phyloP scores from a whole-genome alignment of 2,329 filamentous ascomycete species.

The Emergomyces pasteurianus region DNA sequence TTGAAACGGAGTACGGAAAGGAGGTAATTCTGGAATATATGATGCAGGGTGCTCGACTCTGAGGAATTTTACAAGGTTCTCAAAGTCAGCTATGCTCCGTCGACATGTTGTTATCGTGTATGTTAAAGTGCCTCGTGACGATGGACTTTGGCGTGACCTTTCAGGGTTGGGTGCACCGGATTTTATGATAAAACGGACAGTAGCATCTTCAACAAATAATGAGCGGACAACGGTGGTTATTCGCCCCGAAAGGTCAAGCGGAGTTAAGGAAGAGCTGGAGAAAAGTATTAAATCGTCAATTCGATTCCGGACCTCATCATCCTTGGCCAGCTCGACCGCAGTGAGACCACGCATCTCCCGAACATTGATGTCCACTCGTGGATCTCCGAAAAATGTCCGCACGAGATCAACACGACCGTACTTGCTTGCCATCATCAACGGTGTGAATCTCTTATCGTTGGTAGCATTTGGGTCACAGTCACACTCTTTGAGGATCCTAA shows the following conservation, averaged over 20 bases:
- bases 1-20: constrained; percentile 78
- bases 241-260: constrained; percentile 58
- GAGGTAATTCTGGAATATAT: constrained; percentile 72
- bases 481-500: constrained; percentile 65
- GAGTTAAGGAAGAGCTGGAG: constrained; percentile 43
- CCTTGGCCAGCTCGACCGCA: constrained; percentile 91
- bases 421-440: constrained; percentile 96
- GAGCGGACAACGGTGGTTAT: constrained; percentile 89
- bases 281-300: constrained; percentile 90
- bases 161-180: constrained; percentile 62
- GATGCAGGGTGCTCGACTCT: constrained; percentile 86
- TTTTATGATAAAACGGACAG: constrained; percentile 83
- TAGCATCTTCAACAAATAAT: constrained; percentile 95
- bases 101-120: constrained; percentile 85
- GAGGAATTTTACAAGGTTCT: constrained; percentile 74
- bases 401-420: constrained; percentile 94
- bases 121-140: constrained; percentile 51
- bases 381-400: constrained; percentile 71
- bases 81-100: constrained; percentile 77
- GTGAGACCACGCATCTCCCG: constrained; percentile 81
- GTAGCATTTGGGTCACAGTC: constrained; percentile 93
- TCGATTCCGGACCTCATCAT: constrained; percentile 90
- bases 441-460: constrained; percentile 90
- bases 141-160: constrained; percentile 36
- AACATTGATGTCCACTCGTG: constrained; percentile 71